A percentile compares a stretch with the other conserved stretches of the same genome.
Evolutionary conservation across 768 basidiomycete species (phyloP).

Genomic region (Clitopilus passeckerianus): DNA sequence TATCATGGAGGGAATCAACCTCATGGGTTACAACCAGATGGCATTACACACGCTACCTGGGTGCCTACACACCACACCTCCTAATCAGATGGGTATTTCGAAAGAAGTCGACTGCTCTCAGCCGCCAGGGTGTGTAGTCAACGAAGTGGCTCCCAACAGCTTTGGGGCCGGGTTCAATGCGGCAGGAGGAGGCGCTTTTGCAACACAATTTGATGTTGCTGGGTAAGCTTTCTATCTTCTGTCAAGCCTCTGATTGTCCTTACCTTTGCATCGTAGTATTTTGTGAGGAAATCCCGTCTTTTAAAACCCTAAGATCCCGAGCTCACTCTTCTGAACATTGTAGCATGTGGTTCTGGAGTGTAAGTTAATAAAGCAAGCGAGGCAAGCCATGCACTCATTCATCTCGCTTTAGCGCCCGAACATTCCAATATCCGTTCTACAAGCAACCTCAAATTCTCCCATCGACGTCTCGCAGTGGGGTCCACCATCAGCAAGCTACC

Average conservation of each 20-base stretch:
- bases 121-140: conserved; percentile 63
- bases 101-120: conserved; percentile 51
- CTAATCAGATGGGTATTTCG: conserved; percentile 42
- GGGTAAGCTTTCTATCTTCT: conserved; percentile 16
- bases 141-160: conserved; percentile 52
- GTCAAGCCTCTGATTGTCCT: neutral
- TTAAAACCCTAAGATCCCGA: too few relatives aligned
- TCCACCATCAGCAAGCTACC: conserved; percentile 33
- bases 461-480: conserved; percentile 39
- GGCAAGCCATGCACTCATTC: conserved; percentile 1
- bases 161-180: conserved; percentile 65
- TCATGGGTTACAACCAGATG: conserved; percentile 64
- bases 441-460: conserved; percentile 21
- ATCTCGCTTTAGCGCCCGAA: conserved; percentile 23
- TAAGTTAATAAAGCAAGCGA: conserved; percentile 15
- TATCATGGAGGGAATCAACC: conserved; percentile 82
- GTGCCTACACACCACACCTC: conserved; percentile 29
- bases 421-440: conserved; percentile 28
- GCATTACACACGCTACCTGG: conserved; percentile 66
- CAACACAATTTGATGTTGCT: conserved; percentile 60
- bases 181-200: conserved; percentile 73
- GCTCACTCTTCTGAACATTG: neutral
- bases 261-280: neutral
- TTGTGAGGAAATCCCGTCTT: neutral
- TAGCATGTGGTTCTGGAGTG: conserved; percentile 46